A percentile compares a stretch with the other conserved stretches of the same genome.
phyloP scores from a whole-genome alignment of 306 rosid species.

The Sophora flavescens region DNA sequence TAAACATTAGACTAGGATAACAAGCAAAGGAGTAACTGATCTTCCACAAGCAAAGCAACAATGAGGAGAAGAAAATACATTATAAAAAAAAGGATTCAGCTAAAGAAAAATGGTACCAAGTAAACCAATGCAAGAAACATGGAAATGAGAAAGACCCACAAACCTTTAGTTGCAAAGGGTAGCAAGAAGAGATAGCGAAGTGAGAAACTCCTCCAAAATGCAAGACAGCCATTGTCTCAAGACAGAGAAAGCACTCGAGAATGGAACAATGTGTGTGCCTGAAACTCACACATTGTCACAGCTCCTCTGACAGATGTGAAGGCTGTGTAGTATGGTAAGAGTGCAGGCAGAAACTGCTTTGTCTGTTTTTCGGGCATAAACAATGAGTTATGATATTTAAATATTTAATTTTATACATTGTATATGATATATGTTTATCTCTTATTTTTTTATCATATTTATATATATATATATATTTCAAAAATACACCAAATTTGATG shows the following conservation, averaged over 20 bases:
- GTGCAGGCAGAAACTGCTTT: constrained; percentile 48
- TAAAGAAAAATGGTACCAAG: background rate
- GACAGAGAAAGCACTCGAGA: constrained; percentile 45
- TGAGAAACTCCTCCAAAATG: constrained; percentile 36
- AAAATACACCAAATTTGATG: no score
- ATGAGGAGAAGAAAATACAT: constrained; percentile 6
- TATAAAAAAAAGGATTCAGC: constrained; percentile 2
- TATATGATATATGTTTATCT: no score
- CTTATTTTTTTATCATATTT: no score
- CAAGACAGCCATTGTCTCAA: constrained; percentile 46
- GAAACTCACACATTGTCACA: constrained; percentile 63
- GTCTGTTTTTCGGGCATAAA: constrained; percentile 45
- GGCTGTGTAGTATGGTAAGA: constrained; percentile 47
- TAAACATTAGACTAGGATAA: background rate
- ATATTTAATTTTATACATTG: no score
- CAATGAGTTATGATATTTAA: no score
- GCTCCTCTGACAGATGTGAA: constrained; percentile 57
- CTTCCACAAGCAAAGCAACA: constrained; percentile 35
- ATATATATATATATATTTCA: no score
- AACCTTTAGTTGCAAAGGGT: constrained; percentile 52
- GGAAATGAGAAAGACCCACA: constrained; percentile 44
- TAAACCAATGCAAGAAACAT: constrained; percentile 27
- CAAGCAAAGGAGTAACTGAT: constrained; percentile 33
- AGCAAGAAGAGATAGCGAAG: constrained; percentile 49
- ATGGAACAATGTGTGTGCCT: constrained; percentile 52